Base-by-base conservation (phyloP, 2,329 filamentous ascomycete species). In the Shiraia sp. region DNA sequence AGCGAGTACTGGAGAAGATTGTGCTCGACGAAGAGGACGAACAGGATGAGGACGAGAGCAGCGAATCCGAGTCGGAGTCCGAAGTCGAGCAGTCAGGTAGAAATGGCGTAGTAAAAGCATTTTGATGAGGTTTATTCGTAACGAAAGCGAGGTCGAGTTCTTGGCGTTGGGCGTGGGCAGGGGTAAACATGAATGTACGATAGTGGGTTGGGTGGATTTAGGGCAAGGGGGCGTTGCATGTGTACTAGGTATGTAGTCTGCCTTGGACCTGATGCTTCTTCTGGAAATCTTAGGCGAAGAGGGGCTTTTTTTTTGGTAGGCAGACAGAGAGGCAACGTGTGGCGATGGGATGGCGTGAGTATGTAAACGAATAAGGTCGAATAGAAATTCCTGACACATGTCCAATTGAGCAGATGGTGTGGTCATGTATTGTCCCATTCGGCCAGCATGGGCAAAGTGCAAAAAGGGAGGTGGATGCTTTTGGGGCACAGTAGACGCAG, bases 1-100 rank as follows among this genome's bases (percentile, higher is more conserved):
- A 92, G 71, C 85, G 82, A 45, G 88, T 97, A 30, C 78, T 97
- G 71, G 79, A 90, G 50, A 82, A 83, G 52, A 88, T 96, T 46
- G 87, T 99, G 10, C 84, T 95, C 43, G 85, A 87, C 36, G 86
- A 88, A 57, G 86, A 87, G 14, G 73, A 73, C 8, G 68, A 62
- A 12, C 51, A 61, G 13, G 68, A 65, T 1, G 63, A 71, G 7
- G 57, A 65, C 7, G 61, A 63, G 6, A 65, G 61, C 25, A 71
- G 55, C 9, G 65, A 66, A 15, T 65, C 60, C 10, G 59, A 56
- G 1, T 65, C 63, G 1, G 67, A 68, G 13, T 63, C 61, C 5
- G 57, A 66, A n/a, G 42, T 26, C 15, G 55, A 61, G 22, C 40
- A 48, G 29, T 32, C 37, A 26, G 47, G 40, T 15, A 47, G 44